These are phyloP conservation scores for Mortierella sp. DNA, from an alignment of 371 early-diverging fungal genomes.

Conservation along the genomic window DNA sequence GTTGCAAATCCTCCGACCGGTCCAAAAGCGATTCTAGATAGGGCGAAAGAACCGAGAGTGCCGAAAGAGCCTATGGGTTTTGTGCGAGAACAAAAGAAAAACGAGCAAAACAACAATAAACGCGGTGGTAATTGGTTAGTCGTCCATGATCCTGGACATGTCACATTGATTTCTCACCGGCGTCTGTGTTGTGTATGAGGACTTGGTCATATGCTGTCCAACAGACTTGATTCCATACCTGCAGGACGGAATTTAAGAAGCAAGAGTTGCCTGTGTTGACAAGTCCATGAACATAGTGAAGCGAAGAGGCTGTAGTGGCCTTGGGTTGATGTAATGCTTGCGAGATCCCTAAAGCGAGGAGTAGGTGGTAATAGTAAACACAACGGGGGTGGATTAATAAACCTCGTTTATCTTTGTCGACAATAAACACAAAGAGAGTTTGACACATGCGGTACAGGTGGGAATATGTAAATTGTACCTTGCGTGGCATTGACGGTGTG, in stretches of 20 bases:
- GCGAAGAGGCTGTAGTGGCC: slow-evolving; percentile 1
- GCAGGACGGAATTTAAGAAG: slow-evolving; percentile 93
- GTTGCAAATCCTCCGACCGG: slow-evolving; percentile 61
- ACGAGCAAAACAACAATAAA: slow-evolving; percentile 36
- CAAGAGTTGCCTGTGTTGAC: slow-evolving; percentile 95
- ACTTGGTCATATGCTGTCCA: slow-evolving; percentile 17
- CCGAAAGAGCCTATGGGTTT: slow-evolving; percentile 60
- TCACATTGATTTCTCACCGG: background rate
- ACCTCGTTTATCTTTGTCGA: background rate
- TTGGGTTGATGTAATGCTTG: slow-evolving; percentile 20
- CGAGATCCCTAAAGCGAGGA: slow-evolving; percentile 19
- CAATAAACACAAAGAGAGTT: background rate
- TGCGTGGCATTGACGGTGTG: slow-evolving; percentile 26
- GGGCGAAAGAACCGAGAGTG: slow-evolving; percentile 62
- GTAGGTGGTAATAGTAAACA: background rate
- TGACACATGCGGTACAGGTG: background rate
- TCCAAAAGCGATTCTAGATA: slow-evolving; percentile 63
- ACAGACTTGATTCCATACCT: slow-evolving; percentile 69
- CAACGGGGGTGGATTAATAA: background rate
- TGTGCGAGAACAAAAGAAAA: slow-evolving; percentile 46
- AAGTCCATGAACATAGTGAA: slow-evolving; percentile 72
- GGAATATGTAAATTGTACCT: slow-evolving; percentile 9
- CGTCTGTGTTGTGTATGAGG: background rate
- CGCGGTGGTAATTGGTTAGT: background rate
- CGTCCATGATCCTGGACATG: background rate